Base-by-base conservation (phyloP, 208 protist species). In the Phytomonas serpens region DNA sequence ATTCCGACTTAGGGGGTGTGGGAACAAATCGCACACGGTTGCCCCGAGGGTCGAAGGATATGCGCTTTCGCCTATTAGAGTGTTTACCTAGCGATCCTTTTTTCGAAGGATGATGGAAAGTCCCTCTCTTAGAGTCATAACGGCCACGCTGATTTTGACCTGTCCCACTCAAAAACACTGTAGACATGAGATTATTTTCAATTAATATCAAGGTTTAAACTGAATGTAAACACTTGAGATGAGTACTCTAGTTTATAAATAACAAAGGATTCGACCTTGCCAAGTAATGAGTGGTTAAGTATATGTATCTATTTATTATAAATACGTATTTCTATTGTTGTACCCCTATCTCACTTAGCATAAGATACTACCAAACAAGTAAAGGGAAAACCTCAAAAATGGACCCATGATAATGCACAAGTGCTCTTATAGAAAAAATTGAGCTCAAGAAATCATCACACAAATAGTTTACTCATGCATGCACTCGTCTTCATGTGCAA, bases 11-110 rank as follows among this genome's bases (percentile, higher is more conserved):
- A 11, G 90, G 84, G 1, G 90, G 90, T 3, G 84, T 82, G 27
- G 81, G 83, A 13, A 95, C 82, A 61, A 93, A 80, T 65, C 80
- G 81, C 19, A 95, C 90, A 47, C 76, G 85, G 67, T 93, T 92
- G 9, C 80, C 75, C 37, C 82, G 80, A 1, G 80, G 71, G 19
- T 89, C 80, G 65, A 95, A 93, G 13, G 82, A 84, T 64, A 95
- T 84, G 64, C 69, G 72, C 68, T 83, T 83, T 19, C 78, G 61
- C 27, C 57, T 72, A 27, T 76, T 77, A 67, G 68, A 42, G 30
- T 38, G 64, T 4, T 42, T 47, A 33, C 57, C 3, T 42, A n/a
- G 10, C 29, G 33, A 29, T 23, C 27, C 11, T 37, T 31, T 9
- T 11, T 27, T 71, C 62, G 70, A 67, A 40, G 29, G 61, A 64